These are phyloP conservation scores for Diplodia seriata DNA, from an alignment of 2,329 filamentous ascomycete genomes.

Conservation along the genomic window DNA sequence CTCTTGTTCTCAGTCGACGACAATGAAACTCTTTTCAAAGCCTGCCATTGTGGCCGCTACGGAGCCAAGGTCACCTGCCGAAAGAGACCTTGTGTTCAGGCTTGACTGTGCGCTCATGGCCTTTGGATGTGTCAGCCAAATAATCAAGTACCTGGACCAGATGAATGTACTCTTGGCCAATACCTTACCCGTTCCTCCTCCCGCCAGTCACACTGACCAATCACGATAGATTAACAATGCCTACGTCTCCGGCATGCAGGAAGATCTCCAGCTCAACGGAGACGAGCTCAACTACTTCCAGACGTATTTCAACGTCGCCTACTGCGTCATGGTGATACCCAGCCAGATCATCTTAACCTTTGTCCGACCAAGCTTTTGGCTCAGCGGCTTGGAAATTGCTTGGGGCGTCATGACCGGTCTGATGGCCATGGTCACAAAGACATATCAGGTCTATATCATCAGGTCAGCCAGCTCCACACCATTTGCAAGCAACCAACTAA, in stretches of 20 bases:
- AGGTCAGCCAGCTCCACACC: neutral
- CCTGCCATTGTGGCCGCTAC: neutral
- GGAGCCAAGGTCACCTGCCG: neutral
- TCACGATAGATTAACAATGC: conserved; percentile 35
- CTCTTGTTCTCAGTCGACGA: neutral
- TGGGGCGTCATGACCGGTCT: conserved; percentile 48
- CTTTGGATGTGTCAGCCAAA: conserved; percentile 33
- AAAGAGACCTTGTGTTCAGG: neutral
- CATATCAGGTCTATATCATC: neutral
- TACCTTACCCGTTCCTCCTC: too few species aligned
- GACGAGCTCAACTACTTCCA: conserved; percentile 42
- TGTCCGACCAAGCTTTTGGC: conserved; percentile 46
- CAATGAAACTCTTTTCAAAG: neutral
- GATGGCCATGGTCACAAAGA: conserved; percentile 41
- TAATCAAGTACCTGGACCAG: conserved; percentile 45
- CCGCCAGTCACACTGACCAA: too few species aligned
- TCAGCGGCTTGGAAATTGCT: conserved; percentile 50
- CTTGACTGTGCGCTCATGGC: conserved; percentile 29
- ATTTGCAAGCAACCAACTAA: neutral
- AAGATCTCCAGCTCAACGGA: conserved; percentile 41
- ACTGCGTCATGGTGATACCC: conserved; percentile 41
- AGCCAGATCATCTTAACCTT: conserved; percentile 38
- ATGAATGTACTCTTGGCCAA: conserved; percentile 25
- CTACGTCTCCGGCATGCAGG: conserved; percentile 44
- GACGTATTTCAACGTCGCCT: conserved; percentile 42